phyloP scores from a whole-genome alignment of 768 basidiomycete species.

The Cystofilobasidium ferigula region DNA sequence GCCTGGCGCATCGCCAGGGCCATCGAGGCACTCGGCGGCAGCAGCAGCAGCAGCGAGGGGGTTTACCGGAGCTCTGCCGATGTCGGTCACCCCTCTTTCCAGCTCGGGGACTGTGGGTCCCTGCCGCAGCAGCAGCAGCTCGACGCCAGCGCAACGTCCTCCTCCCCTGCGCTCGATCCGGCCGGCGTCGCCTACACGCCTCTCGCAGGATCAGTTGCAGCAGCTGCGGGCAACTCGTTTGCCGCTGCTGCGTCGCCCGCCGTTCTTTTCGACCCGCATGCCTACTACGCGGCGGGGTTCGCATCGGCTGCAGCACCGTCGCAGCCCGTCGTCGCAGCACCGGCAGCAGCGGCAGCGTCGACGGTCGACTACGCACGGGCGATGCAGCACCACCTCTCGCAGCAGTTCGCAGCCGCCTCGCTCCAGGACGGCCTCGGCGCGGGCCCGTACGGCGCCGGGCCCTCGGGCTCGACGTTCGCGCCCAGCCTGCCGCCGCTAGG shows the following conservation, averaged over 20 bases:
- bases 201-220: too few relatives aligned
- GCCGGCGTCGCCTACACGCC: too few relatives aligned
- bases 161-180: too few relatives aligned
- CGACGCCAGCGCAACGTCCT: too few relatives aligned
- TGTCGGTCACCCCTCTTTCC: conserved; percentile 1
- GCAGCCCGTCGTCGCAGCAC: background rate
- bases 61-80: too few relatives aligned
- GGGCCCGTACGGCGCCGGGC: background rate
- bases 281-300: background rate
- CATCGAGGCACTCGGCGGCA: background rate
- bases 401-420: background rate
- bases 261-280: background rate
- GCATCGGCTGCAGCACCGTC: background rate
- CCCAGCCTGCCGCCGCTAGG: too few relatives aligned
- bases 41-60: too few relatives aligned
- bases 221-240: too few relatives aligned
- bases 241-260: too few relatives aligned
- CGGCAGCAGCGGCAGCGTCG: background rate
- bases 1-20: background rate
- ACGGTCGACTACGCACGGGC: background rate
- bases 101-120: too few relatives aligned
- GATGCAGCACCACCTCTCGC: background rate
- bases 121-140: too few relatives aligned
- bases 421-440: background rate
- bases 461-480: too few relatives aligned